Conservation (phyloP, 176 grass and related monocot genomes). For the Oryza meyeriana region DNA sequence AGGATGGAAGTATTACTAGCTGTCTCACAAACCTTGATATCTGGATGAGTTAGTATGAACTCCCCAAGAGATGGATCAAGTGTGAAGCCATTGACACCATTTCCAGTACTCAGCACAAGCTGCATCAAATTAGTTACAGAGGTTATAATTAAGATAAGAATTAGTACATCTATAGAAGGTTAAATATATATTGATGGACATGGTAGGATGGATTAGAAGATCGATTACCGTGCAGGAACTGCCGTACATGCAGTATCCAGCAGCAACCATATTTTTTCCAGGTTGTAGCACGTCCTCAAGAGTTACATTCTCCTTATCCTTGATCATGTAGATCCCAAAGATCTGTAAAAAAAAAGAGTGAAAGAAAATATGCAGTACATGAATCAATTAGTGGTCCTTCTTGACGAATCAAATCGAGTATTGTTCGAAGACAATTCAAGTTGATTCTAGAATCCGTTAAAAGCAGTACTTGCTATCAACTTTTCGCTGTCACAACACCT, state of each 20-base stretch:
- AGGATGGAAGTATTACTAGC: not conserved
- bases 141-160: not conserved
- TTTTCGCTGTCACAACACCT: not conserved
- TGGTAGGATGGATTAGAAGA: not conserved
- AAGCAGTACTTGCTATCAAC: not conserved
- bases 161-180: not conserved
- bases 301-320: slow-evolving; percentile 58
- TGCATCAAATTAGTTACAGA: slow-evolving; percentile 17
- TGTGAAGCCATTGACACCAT: slow-evolving; percentile 90
- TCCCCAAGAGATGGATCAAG: slow-evolving; percentile 97
- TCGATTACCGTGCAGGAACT: slow-evolving; percentile 93
- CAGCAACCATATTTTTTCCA: slow-evolving; percentile 89
- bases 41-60: slow-evolving; percentile 93
- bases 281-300: slow-evolving; percentile 81
- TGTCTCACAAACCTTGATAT: slow-evolving; percentile 66
- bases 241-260: slow-evolving; percentile 99
- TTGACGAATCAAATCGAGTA: not conserved
- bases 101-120: slow-evolving; percentile 90
- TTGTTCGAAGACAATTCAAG: not conserved
- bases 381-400: not conserved
- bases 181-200: not conserved
- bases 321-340: slow-evolving; percentile 85
- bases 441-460: not conserved
- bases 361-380: not conserved
- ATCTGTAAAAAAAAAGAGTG: slow-evolving; percentile 38